Percentiles rank a stretch among this genome's conserved stretches.
phyloP scores from a whole-genome alignment of 257 asterid species.

The Galeopsis tetrahit region DNA sequence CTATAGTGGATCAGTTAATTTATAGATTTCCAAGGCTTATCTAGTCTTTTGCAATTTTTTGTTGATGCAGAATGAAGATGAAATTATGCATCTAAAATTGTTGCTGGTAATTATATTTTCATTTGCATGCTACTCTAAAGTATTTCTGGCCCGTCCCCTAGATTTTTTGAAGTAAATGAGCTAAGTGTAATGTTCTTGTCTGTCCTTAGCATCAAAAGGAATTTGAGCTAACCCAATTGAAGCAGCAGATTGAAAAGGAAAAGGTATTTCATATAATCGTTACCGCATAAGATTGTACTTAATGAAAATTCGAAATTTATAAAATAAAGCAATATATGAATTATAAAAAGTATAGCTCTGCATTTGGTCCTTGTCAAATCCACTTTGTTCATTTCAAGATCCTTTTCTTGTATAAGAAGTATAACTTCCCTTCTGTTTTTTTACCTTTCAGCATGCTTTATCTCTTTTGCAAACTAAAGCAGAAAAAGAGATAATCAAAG shows the following conservation, averaged over 20 bases:
- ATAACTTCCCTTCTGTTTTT: constrained; percentile 37
- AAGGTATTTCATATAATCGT: constrained; percentile 50
- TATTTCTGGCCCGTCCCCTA: background rate
- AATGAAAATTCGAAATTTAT: background rate
- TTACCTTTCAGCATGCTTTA: constrained; percentile 61
- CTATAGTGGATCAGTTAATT: constrained; percentile 26
- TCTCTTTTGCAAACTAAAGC: constrained; percentile 71
- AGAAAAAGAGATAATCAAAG: constrained; percentile 68
- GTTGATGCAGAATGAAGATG: constrained; percentile 46
- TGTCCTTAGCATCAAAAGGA: constrained; percentile 81
- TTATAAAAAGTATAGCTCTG: background rate
- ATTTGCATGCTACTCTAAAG: constrained; percentile 19
- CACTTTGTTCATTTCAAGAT: constrained; percentile 18
- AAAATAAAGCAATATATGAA: background rate
- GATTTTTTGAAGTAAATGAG: constrained; percentile 22
- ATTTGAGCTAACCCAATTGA: constrained; percentile 70
- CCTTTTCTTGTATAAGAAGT: background rate
- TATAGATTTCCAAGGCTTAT: constrained; percentile 26
- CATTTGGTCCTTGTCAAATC: constrained; percentile 7
- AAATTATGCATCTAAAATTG: constrained; percentile 60
- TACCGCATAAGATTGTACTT: background rate
- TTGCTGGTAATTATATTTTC: constrained; percentile 67
- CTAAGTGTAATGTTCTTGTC: constrained; percentile 34
- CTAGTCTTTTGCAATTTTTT: constrained; percentile 1
- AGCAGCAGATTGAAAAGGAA: constrained; percentile 80